These are phyloP conservation scores for Setaria viridis DNA, from an alignment of 202 grass and related monocot genomes.

Conservation along the genomic window DNA sequence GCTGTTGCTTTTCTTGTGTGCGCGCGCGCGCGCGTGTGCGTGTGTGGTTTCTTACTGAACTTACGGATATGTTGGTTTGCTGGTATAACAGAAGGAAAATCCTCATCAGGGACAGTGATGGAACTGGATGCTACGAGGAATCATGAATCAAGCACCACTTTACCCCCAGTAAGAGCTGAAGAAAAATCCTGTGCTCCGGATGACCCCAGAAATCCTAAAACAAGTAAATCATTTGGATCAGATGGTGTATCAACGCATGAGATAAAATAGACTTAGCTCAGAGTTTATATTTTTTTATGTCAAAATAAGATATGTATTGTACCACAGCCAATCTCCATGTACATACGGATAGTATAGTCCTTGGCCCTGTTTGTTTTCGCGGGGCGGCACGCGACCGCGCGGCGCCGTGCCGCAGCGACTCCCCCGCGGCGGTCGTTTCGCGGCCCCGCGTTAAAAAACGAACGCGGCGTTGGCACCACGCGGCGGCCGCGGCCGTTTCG, in stretches of 20 bases:
- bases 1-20: not conserved
- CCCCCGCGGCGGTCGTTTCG: too few relatives aligned
- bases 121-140: constrained; percentile 29
- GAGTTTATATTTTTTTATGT: constrained; percentile 22
- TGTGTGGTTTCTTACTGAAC: constrained; percentile 5
- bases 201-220: not conserved
- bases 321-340: constrained; percentile 35
- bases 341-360: constrained; percentile 43
- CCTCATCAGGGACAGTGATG: constrained; percentile 22
- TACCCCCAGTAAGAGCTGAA: constrained; percentile 17
- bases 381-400: too few relatives aligned
- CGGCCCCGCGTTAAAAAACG: too few relatives aligned
- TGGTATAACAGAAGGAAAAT: constrained; percentile 46
- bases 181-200: constrained; percentile 13
- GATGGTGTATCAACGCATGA: constrained; percentile 6
- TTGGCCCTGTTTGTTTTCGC: not conserved
- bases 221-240: constrained; percentile 7
- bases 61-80: constrained; percentile 11
- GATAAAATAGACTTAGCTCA: constrained; percentile 19
- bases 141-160: constrained; percentile 30
- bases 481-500: too few relatives aligned
- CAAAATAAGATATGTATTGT: constrained; percentile 13
- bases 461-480: too few relatives aligned
- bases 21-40: too few relatives aligned
- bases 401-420: too few relatives aligned